Evolutionary conservation across 2,329 filamentous ascomycete species (phyloP), one percentile per base, ranked within the genome.

Genomic region (Fusarium napiforme): DNA sequence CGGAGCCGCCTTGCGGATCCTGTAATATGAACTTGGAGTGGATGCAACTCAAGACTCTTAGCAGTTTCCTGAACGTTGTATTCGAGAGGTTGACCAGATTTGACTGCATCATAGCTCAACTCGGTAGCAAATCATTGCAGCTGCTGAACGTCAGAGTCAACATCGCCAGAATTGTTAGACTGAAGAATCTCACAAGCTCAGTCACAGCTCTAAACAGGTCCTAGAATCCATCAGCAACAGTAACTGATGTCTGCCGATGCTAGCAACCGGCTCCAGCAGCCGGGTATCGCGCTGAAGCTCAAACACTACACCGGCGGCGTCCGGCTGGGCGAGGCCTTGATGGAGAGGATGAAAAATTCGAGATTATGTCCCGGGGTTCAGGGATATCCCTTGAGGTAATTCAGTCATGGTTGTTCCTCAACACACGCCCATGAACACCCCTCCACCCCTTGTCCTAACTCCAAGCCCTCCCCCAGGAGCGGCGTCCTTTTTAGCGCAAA

Each of bases 401-500:
- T 72, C 60, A 49, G 57, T 49, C 64, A 67, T 69, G 65, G 60
- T 47, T 56, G 61, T 55, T 50, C 52, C 64, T 74, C 42, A 56
- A 26, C 26, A 39, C 60, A 75, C 76, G 66, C 75, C 71, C 19
- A 12, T 21, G 16, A 16, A 47, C 65, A 39, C 75, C 75, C 76
- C 75, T 76, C 75, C 69, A 76, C 66, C 69, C 71, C 63, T 57
- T 56, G 65, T 42, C 68, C 60, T 69, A 74, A 71, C 74, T 71
- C 53, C 62, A 62, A 75, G 72, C 65, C 74, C 61, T 61, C 39
- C 30, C 68, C 67, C 73, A 75, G 76, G 69, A 62, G 69, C 70
- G 76, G 75, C 75, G 76, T 58, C 67, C 64, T 64, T 78, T 67
- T 78, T 77, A 78, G 76, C 76, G 76, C 71, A 61, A 40, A 45